Conservation (phyloP, 768 basidiomycete genomes). For the Gymnopilus junonius region DNA sequence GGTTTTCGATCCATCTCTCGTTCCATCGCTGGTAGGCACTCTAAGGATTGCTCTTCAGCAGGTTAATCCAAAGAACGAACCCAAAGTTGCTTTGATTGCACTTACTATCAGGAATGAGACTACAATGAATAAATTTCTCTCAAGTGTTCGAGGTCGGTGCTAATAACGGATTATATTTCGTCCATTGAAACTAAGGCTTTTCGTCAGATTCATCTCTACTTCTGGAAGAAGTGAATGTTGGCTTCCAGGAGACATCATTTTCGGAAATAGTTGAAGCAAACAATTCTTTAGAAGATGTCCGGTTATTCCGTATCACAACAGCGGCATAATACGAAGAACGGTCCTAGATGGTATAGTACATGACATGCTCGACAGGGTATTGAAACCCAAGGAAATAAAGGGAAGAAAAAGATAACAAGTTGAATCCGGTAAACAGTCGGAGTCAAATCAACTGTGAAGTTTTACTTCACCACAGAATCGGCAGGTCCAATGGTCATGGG, state of each 20-base stretch:
- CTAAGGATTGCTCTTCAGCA: constrained; percentile 48
- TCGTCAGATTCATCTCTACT: constrained; percentile 15
- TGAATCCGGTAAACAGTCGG: not conserved
- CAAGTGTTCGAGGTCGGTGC: constrained; percentile 35
- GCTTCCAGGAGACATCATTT: constrained; percentile 17
- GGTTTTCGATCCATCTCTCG: constrained; percentile 71
- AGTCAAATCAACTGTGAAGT: constrained; percentile 32
- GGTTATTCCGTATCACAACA: constrained; percentile 46
- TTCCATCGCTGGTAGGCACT: constrained; percentile 58
- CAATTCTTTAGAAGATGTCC: constrained; percentile 41
- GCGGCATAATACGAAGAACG: not conserved
- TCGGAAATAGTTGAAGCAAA: constrained; percentile 33
- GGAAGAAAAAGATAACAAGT: too few species aligned
- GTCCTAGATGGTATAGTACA: not conserved
- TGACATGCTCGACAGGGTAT: not conserved
- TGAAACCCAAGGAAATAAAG: not conserved
- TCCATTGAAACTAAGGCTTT: not conserved
- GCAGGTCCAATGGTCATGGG: constrained; percentile 77
- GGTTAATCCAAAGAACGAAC: not conserved
- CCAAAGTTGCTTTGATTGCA: constrained; percentile 48
- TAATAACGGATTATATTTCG: not conserved
- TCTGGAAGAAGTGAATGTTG: constrained; percentile 15
- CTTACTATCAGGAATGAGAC: constrained; percentile 59
- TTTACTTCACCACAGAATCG: constrained; percentile 73
- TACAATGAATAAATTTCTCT: constrained; percentile 53